A percentile compares a stretch with the other conserved stretches of the same genome.
phyloP scores from a whole-genome alignment of 164 flowering plant species.

The Liriodendron chinense region DNA sequence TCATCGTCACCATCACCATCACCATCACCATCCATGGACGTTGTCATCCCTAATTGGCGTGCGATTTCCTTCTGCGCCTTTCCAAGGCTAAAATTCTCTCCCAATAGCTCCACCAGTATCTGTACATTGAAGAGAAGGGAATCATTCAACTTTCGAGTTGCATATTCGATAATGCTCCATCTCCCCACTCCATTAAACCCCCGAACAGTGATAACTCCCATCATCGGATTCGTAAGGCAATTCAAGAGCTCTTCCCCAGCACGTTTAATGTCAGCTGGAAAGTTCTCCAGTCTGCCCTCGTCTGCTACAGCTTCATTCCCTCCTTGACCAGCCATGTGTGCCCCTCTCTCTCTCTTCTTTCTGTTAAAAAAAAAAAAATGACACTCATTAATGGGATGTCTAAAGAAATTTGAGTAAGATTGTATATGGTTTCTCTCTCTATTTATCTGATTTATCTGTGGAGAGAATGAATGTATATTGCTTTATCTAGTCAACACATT shows the following conservation, averaged over 20 bases:
- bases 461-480: too few species aligned
- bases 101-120: not conserved
- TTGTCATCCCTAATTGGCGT: not conserved
- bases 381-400: too few species aligned
- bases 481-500: too few species aligned
- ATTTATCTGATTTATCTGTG: not conserved
- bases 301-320: not conserved
- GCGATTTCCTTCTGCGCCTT: not conserved
- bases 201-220: not conserved
- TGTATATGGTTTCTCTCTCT: too few species aligned
- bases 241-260: not conserved
- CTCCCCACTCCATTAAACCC: not conserved
- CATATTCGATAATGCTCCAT: not conserved
- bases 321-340: not conserved
- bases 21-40: not conserved
- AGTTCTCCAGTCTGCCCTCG: not conserved
- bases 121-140: not conserved
- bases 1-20: not conserved
- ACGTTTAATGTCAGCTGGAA: too few species aligned
- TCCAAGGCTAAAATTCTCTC: not conserved
- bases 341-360: not conserved
- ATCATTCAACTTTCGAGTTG: not conserved
- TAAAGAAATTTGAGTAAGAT: too few species aligned
- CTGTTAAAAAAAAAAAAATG: not conserved
- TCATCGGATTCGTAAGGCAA: not conserved